phyloP scores from a whole-genome alignment of 2,329 filamentous ascomycete genomes.

The Phaeosphaeria sp. region DNA sequence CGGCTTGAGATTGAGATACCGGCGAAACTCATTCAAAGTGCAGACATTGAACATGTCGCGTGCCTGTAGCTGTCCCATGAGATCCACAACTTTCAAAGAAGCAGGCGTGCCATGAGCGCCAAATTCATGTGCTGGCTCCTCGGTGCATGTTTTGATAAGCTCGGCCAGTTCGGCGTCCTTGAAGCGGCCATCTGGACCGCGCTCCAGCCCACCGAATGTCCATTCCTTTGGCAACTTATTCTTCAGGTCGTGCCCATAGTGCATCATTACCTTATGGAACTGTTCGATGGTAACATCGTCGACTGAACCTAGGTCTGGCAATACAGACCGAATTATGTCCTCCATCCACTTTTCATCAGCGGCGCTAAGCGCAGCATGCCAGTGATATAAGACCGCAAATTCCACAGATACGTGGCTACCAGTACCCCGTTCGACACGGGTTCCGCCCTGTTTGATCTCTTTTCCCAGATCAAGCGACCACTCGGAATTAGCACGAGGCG shows the following conservation, averaged over 20 bases:
- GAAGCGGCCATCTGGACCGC: constrained; percentile 71
- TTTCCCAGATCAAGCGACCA: constrained; percentile 81
- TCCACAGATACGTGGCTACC: constrained; percentile 85
- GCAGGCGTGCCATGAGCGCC: constrained; percentile 73
- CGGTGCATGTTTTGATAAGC: constrained; percentile 69
- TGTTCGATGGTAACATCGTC: constrained; percentile 41
- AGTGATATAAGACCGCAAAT: constrained; percentile 86
- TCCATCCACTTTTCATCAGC: constrained; percentile 82
- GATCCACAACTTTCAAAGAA: constrained; percentile 75
- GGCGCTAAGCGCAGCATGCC: constrained; percentile 78
- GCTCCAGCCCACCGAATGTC: constrained; percentile 69
- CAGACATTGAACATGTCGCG: constrained; percentile 75
- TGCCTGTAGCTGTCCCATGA: constrained; percentile 78
- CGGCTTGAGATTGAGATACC: constrained; percentile 78
- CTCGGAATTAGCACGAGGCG: constrained; percentile 73
- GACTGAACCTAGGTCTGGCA: constrained; percentile 35
- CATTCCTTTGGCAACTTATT: constrained; percentile 71
- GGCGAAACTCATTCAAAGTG: constrained; percentile 82
- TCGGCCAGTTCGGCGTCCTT: constrained; percentile 76
- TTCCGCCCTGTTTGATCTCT: constrained; percentile 62
- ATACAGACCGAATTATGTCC: constrained; percentile 47
- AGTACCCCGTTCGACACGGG: constrained; percentile 66
- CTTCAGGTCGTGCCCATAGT: constrained; percentile 59
- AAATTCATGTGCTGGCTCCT: constrained; percentile 67
- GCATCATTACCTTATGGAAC: constrained; percentile 47